Conservation (phyloP, 202 grass and related monocot genomes). For the Schoenoplectus tabernaemontani region DNA sequence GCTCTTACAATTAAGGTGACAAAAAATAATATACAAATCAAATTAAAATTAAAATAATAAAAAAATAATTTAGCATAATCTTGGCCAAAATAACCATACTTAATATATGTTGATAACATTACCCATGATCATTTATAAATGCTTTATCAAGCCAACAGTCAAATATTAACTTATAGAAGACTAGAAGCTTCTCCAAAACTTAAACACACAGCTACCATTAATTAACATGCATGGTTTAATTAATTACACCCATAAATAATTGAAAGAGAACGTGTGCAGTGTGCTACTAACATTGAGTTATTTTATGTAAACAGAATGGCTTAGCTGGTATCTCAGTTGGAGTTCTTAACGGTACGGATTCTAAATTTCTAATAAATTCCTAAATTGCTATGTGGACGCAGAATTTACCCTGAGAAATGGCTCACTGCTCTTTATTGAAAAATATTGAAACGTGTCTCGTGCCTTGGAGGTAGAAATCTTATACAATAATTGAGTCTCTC, state of each 20-base stretch:
- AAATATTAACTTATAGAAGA: background rate
- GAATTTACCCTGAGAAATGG: background rate
- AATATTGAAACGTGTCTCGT: background rate
- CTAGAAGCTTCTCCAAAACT: background rate
- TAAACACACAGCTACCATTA: background rate
- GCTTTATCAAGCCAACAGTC: background rate
- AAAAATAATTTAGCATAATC: background rate
- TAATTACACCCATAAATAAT: background rate
- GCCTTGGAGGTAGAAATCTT: background rate
- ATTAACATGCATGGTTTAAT: conserved; percentile 1
- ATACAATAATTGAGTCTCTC: conserved; percentile 7
- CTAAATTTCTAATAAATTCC: background rate
- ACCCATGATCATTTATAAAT: background rate
- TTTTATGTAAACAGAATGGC: conserved; percentile 1
- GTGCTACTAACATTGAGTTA: background rate
- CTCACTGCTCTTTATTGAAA: no score
- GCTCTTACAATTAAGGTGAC: background rate
- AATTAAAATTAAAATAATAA: background rate
- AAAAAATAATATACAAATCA: background rate
- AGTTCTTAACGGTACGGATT: background rate
- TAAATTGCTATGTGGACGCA: background rate
- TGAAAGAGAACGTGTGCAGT: background rate
- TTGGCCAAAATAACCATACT: background rate
- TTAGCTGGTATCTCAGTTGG: background rate
- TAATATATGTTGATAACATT: background rate